Evolutionary conservation across 495 filamentous ascomycete species (phyloP).

Genomic region (Thermochaetoides thermophila): DNA sequence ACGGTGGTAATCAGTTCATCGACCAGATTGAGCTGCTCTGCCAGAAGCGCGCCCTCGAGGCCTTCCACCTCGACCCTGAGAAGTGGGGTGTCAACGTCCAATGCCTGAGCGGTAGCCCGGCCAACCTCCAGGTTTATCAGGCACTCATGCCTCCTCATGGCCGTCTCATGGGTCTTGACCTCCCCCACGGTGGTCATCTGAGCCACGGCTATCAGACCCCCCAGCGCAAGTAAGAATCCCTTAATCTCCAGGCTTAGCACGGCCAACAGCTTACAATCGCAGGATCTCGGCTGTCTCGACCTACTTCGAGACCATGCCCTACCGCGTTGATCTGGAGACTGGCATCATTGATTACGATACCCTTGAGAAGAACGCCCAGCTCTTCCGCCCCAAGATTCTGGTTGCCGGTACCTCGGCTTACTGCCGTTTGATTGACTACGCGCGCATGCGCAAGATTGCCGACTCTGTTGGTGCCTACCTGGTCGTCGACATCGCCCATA

Average conservation of each 20-base stretch:
- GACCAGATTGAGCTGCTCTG: slow-evolving; percentile 91
- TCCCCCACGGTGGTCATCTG: slow-evolving; percentile 96
- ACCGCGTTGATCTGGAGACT: slow-evolving; percentile 78
- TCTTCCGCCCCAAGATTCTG: slow-evolving; percentile 91
- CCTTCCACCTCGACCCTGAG: slow-evolving; percentile 70
- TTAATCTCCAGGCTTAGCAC: not conserved
- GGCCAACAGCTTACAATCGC: slow-evolving; percentile 3
- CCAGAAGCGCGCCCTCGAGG: slow-evolving; percentile 86
- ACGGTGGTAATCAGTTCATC: slow-evolving; percentile 98
- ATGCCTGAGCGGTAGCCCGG: slow-evolving; percentile 79
- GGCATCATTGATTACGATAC: slow-evolving; percentile 95
- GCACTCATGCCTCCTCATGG: slow-evolving; percentile 96
- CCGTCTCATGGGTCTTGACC: slow-evolving; percentile 90
- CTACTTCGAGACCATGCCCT: slow-evolving; percentile 91
- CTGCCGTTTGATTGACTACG: slow-evolving; percentile 96
- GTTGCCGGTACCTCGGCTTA: slow-evolving; percentile 98
- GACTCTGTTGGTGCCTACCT: slow-evolving; percentile 92
- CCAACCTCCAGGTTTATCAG: slow-evolving; percentile 98
- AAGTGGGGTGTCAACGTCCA: slow-evolving; percentile 99
- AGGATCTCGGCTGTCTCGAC: slow-evolving; percentile 88
- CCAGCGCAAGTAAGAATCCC: slow-evolving; percentile 57
- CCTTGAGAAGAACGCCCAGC: slow-evolving; percentile 78
- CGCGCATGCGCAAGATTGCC: slow-evolving; percentile 88
- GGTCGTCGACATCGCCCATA: slow-evolving; percentile 96
- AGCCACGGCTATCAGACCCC: slow-evolving; percentile 97